Percentiles rank a stretch among this genome's conserved stretches.
Conservation (phyloP, 495 filamentous ascomycete genomes). For the Cenococcum geophilum region DNA sequence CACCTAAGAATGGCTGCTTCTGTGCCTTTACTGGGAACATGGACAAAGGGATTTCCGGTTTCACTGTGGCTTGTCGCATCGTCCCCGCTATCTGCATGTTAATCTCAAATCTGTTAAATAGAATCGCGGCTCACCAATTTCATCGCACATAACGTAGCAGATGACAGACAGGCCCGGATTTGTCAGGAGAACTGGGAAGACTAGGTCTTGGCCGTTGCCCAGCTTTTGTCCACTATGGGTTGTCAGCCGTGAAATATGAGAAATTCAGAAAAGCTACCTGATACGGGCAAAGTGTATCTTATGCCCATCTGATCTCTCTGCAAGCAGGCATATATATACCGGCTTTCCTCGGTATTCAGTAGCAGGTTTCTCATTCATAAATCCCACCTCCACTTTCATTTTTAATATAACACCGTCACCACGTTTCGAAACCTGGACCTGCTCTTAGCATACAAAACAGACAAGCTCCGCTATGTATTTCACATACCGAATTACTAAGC, state of each 20-base stretch:
- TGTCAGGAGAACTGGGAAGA: slow-evolving; percentile 55
- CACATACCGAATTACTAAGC: slow-evolving; percentile 44
- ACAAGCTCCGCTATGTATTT: not conserved
- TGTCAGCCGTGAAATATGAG: slow-evolving; percentile 24
- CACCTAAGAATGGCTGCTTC: slow-evolving; percentile 8
- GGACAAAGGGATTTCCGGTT: slow-evolving; percentile 53
- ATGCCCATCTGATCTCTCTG: slow-evolving; percentile 66
- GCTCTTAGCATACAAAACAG: slow-evolving; percentile 17
- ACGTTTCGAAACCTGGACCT: slow-evolving; percentile 37
- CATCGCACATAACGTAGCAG: slow-evolving; percentile 81
- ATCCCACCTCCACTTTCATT: slow-evolving; percentile 64
- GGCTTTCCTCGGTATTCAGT: slow-evolving; percentile 54
- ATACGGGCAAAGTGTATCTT: slow-evolving; percentile 74
- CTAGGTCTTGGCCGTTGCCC: slow-evolving; percentile 54
- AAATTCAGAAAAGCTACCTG: slow-evolving; percentile 40
- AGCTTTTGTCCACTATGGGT: slow-evolving; percentile 57
- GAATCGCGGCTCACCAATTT: slow-evolving; percentile 54
- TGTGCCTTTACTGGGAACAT: slow-evolving; percentile 46
- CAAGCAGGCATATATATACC: slow-evolving; percentile 67
- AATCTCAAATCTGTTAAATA: not conserved
- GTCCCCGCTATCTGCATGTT: slow-evolving; percentile 63
- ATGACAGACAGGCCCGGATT: slow-evolving; percentile 52
- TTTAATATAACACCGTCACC: slow-evolving; percentile 49
- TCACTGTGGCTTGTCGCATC: slow-evolving; percentile 52
- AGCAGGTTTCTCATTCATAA: slow-evolving; percentile 61